A percentile compares a stretch with the other conserved stretches of the same genome.
These are phyloP conservation scores for Micractinium sp. DNA, from an alignment of 139 green algal genomes.

Conservation along the genomic window DNA sequence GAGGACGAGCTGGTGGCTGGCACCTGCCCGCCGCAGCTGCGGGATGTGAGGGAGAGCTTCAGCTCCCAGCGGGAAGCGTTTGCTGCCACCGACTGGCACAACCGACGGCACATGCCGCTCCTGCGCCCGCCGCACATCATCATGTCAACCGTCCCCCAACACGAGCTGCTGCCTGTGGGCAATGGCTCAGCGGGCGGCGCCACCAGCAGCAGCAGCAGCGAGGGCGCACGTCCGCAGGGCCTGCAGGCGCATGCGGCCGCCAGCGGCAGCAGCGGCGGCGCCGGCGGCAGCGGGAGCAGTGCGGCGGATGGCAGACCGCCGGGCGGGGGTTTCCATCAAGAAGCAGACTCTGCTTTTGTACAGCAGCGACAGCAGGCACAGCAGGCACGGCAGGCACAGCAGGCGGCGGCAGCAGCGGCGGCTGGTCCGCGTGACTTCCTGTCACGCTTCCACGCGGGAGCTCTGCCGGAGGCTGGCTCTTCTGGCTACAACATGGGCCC, in stretches of 20 bases:
- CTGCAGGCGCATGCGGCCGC: background rate
- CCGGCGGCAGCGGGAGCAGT: background rate
- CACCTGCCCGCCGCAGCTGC: conserved; percentile 26
- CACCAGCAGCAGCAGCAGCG: conserved; percentile 3
- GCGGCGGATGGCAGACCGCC: background rate
- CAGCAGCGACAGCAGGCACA: conserved; percentile 7
- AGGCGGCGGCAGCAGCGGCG: background rate
- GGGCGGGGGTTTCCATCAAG: background rate
- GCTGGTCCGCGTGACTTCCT: background rate
- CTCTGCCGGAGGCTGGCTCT: background rate
- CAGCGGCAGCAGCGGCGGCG: background rate
- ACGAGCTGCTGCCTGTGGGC: background rate
- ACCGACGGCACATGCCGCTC: conserved; percentile 19
- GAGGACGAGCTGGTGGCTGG: conserved; percentile 14
- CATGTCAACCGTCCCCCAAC: background rate
- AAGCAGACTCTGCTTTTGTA: background rate
- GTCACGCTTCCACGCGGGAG: background rate
- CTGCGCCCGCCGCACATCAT: background rate
- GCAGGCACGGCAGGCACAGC: background rate
- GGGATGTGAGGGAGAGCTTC: conserved; percentile 27
- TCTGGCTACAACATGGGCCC: conserved; percentile 10
- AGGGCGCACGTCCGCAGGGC: background rate
- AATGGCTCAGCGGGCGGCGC: too few relatives aligned
- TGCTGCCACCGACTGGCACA: conserved; percentile 47
- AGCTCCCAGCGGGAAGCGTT: conserved; percentile 51